Percentiles rank a stretch among this genome's conserved stretches.
These are phyloP conservation scores for Annulohypoxylon moriforme DNA, from an alignment of 495 filamentous ascomycete species.

Conservation along the genomic window DNA sequence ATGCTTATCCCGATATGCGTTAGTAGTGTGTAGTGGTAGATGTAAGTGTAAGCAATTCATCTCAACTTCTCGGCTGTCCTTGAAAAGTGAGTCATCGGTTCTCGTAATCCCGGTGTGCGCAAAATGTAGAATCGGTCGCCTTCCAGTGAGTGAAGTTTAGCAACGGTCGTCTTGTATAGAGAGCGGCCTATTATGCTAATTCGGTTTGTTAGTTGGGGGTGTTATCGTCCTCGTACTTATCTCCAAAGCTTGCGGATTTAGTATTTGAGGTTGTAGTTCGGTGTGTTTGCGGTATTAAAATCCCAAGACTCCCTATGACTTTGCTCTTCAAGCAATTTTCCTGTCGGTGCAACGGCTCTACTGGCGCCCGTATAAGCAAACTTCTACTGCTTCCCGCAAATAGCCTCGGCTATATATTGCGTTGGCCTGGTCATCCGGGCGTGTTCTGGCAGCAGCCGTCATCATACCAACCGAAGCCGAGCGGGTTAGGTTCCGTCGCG, in stretches of 20 bases:
- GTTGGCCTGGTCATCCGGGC: background rate
- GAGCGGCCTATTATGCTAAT: background rate
- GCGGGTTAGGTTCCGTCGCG: background rate
- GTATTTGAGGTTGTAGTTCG: background rate
- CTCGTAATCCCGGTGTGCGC: constrained; percentile 10
- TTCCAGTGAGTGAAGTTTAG: background rate
- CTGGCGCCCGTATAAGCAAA: background rate
- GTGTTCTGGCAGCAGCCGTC: background rate
- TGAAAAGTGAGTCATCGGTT: background rate
- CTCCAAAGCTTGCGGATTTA: background rate
- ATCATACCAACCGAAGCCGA: background rate
- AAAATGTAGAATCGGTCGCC: constrained; percentile 1
- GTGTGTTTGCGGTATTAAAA: background rate
- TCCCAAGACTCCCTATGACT: background rate
- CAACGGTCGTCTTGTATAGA: background rate
- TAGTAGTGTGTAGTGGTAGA: background rate
- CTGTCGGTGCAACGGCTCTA: background rate
- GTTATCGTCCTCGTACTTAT: background rate
- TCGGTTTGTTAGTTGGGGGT: background rate
- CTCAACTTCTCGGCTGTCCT: background rate
- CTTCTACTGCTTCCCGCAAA: background rate
- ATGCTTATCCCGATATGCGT: constrained; percentile 14
- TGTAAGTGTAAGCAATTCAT: background rate
- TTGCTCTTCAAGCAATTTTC: background rate
- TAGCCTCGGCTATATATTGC: background rate